These are phyloP conservation scores for Cladosporium cucumerinum DNA, from an alignment of 2,329 filamentous ascomycete species.

Conservation along the genomic window DNA sequence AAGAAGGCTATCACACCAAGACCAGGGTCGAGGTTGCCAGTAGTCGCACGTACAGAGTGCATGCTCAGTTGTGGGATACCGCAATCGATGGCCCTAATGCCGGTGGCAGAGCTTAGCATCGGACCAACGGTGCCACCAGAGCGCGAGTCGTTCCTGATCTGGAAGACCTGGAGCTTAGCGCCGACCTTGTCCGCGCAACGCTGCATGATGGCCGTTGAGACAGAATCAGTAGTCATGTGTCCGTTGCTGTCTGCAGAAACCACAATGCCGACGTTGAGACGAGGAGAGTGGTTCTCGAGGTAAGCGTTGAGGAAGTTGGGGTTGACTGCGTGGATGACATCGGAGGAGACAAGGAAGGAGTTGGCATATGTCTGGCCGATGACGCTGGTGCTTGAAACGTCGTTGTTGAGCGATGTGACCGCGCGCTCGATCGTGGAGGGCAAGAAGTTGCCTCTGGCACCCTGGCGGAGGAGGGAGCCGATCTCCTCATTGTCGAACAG, in stretches of 20 bases:
- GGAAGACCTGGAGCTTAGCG: constrained; percentile 77
- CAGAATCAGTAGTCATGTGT: constrained; percentile 91
- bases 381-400: constrained; percentile 49
- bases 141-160: constrained; percentile 88
- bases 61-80: constrained; percentile 90
- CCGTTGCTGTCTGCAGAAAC: constrained; percentile 82
- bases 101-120: constrained; percentile 76
- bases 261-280: constrained; percentile 81
- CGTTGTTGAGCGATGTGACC: constrained; percentile 61
- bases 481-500: constrained; percentile 98
- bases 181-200: constrained; percentile 72
- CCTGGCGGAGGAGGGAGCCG: constrained; percentile 83
- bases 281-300: constrained; percentile 78
- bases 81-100: constrained; percentile 78
- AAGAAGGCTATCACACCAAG: constrained; percentile 85
- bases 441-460: constrained; percentile 85
- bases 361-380: constrained; percentile 82
- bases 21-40: constrained; percentile 79
- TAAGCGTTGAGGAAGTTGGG: constrained; percentile 88
- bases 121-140: constrained; percentile 95
- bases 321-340: constrained; percentile 91
- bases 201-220: constrained; percentile 76
- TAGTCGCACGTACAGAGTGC: constrained; percentile 89
- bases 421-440: constrained; percentile 76
- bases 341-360: constrained; percentile 86